Conservation (phyloP, 257 asterid species). For the Salvia splendens region DNA sequence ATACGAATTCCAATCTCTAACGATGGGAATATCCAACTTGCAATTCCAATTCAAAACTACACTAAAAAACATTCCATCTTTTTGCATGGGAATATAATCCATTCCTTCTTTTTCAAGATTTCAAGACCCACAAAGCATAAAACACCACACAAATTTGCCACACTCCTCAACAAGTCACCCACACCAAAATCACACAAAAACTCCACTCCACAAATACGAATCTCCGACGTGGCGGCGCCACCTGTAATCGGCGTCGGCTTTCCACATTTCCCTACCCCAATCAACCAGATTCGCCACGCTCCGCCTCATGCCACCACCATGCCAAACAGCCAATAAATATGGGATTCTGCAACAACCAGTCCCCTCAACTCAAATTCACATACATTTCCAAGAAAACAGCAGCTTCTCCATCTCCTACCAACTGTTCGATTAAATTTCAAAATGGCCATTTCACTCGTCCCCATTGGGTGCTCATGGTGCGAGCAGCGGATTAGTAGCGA, state of each 20-base stretch:
- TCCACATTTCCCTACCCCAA: slow-evolving; percentile 14
- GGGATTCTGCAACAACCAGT: neutral
- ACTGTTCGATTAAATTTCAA: neutral
- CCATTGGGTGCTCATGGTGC: slow-evolving; percentile 10
- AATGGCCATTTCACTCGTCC: neutral
- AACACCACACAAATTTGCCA: slow-evolving; percentile 3
- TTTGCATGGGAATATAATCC: neutral
- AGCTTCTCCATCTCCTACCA: neutral
- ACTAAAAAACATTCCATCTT: too few relatives aligned
- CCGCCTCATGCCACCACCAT: slow-evolving; percentile 9
- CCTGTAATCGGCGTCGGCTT: slow-evolving; percentile 10
- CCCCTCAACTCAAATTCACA: slow-evolving; percentile 16
- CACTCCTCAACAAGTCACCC: neutral
- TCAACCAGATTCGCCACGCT: slow-evolving; percentile 28
- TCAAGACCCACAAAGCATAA: neutral
- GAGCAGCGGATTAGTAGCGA: neutral
- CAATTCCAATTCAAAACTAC: neutral
- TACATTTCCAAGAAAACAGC: neutral
- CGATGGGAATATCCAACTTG: too few relatives aligned
- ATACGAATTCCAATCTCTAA: too few relatives aligned
- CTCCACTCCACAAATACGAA: neutral
- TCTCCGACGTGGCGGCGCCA: slow-evolving; percentile 38
- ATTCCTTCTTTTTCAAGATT: slow-evolving; percentile 2
- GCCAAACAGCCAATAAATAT: neutral
- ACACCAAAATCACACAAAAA: neutral